These are phyloP conservation scores for Exophiala aquamarina DNA, from an alignment of 2,329 filamentous ascomycete genomes.

Conservation along the genomic window DNA sequence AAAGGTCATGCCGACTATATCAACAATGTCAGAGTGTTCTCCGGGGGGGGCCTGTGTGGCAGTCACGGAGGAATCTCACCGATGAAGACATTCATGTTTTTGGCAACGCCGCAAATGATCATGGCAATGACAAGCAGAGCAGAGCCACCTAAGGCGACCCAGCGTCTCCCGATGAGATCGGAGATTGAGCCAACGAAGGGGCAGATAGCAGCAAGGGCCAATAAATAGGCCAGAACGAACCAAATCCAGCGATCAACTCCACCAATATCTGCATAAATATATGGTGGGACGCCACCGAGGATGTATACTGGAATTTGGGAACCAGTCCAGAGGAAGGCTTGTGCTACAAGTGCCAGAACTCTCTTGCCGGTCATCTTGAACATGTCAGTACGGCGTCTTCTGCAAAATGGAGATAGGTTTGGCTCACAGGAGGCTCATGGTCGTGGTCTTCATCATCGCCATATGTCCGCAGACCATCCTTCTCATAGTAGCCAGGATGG, in stretches of 20 bases:
- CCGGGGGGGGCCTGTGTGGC: too few species aligned
- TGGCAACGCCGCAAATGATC: conserved; percentile 58
- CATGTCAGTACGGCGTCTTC: conserved; percentile 39
- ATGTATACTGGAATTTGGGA: conserved; percentile 60
- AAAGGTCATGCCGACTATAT: conserved; percentile 54
- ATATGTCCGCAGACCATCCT: conserved; percentile 45
- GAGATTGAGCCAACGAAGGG: conserved; percentile 67
- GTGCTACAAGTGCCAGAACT: conserved; percentile 54
- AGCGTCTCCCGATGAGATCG: conserved; percentile 62
- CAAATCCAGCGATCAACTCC: conserved; percentile 62
- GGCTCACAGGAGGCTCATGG: conserved; percentile 45
- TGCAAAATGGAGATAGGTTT: neutral
- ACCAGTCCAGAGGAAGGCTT: conserved; percentile 62
- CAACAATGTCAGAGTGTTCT: conserved; percentile 1
- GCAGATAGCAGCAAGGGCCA: conserved; percentile 57
- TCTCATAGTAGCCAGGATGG: conserved; percentile 47
- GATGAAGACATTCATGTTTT: conserved; percentile 62
- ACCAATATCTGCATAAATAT: conserved; percentile 62
- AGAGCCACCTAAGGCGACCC: conserved; percentile 58
- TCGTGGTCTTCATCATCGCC: conserved; percentile 51
- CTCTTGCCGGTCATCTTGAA: conserved; percentile 33
- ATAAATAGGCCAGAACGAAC: conserved; percentile 57
- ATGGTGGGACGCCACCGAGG: conserved; percentile 52
- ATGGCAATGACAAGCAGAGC: conserved; percentile 58
- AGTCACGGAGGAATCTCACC: conserved; percentile 43